Conservation (phyloP, 1,284 basidiomycete genomes). For the Tremellales sp. region DNA sequence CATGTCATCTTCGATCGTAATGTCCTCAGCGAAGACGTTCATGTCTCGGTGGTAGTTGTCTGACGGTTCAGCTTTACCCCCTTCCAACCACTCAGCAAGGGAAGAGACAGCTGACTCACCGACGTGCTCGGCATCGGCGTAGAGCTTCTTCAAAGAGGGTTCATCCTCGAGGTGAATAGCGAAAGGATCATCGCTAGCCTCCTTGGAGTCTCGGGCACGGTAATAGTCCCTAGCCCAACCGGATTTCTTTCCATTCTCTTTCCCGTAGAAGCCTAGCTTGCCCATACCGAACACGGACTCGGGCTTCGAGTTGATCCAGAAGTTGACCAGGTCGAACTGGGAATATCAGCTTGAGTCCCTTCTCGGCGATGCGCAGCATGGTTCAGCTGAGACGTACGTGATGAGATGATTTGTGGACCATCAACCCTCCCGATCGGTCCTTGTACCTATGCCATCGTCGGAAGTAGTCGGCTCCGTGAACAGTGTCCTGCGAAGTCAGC, state of each 20-base stretch:
- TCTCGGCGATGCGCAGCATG: background rate
- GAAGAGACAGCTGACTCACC: slow-evolving; percentile 47
- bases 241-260: slow-evolving; percentile 52
- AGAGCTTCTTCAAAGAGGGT: slow-evolving; percentile 52
- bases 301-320: slow-evolving; percentile 57
- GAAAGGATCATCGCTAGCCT: slow-evolving; percentile 54
- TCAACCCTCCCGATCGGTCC: slow-evolving; percentile 53
- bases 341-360: background rate
- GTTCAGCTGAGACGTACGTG: slow-evolving; percentile 43
- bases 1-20: slow-evolving; percentile 60
- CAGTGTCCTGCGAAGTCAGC: slow-evolving; percentile 34
- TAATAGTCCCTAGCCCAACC: slow-evolving; percentile 56
- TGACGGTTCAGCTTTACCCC: slow-evolving; percentile 9
- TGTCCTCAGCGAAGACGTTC: slow-evolving; percentile 54
- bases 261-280: slow-evolving; percentile 54
- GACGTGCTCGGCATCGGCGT: slow-evolving; percentile 49
- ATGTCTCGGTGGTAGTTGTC: slow-evolving; percentile 46
- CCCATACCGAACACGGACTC: slow-evolving; percentile 56
- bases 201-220: slow-evolving; percentile 50
- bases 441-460: slow-evolving; percentile 57
- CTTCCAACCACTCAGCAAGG: slow-evolving; percentile 10
- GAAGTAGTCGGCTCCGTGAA: slow-evolving; percentile 59
- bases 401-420: slow-evolving; percentile 58
- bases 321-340: slow-evolving; percentile 52
- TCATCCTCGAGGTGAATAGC: slow-evolving; percentile 55